phyloP scores from a whole-genome alignment of 169 alveolate genomes.

The Cryptosporidium baileyi region DNA sequence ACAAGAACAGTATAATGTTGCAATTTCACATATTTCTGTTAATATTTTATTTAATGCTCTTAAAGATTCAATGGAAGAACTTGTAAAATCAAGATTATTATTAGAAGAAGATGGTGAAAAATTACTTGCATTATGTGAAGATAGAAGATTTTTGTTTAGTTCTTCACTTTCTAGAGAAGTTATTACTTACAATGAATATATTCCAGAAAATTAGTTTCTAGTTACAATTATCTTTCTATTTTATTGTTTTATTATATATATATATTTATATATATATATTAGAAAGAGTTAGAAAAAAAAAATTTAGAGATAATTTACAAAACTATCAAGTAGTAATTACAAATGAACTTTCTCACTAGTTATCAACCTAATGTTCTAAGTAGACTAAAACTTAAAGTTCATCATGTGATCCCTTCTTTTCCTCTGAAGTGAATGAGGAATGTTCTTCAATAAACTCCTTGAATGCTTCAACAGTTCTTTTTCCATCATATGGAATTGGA shows the following conservation, averaged over 20 bases:
- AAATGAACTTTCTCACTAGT: neutral
- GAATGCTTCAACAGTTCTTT: constrained; percentile 66
- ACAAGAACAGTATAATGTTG: constrained; percentile 52
- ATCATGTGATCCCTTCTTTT: constrained; percentile 22
- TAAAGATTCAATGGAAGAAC: constrained; percentile 49
- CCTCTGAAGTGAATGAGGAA: constrained; percentile 34
- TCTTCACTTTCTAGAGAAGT: constrained; percentile 62
- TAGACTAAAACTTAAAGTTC: constrained; percentile 6
- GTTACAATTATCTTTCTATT: too few relatives aligned
- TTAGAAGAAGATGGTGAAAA: constrained; percentile 66
- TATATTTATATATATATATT: too few relatives aligned
- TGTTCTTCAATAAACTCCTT: constrained; percentile 58
- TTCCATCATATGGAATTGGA: constrained; percentile 71
- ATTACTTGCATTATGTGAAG: constrained; percentile 57
- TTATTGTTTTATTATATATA: too few relatives aligned
- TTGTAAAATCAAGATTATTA: constrained; percentile 60
- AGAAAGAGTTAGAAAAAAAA: neutral
- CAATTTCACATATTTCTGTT: constrained; percentile 62
- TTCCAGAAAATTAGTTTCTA: neutral
- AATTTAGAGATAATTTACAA: neutral
- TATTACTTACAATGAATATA: constrained; percentile 7
- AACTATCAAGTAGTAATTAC: neutral
- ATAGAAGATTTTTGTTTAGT: constrained; percentile 48
- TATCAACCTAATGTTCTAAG: neutral
- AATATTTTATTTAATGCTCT: constrained; percentile 50